Evolutionary conservation across 2,329 filamentous ascomycete species (phyloP), one percentile per base, ranked within the genome.

Genomic region (Purpureocillium lavendulum): DNA sequence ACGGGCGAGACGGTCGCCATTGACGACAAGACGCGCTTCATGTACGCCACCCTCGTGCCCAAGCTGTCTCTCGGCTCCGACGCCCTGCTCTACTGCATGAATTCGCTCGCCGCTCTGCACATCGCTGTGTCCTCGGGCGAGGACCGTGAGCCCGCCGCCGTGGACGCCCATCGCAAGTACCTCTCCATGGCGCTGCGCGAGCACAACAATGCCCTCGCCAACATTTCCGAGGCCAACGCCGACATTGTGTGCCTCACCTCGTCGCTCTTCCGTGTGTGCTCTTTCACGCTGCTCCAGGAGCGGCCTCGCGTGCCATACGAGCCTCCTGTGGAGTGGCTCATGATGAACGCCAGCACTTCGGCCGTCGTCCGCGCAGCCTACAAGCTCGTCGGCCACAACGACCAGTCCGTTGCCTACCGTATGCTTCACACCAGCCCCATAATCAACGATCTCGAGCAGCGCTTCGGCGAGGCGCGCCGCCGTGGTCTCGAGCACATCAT

Each of bases 321-420:
- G 11, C 47, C 47, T 18, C 47, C 45, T 4, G 36, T 46, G 1
- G 47, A 49, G 17, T 49, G 47, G 47, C 32, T 49, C 12, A 38
- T 46, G 37, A 48, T 45, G 28, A 48, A 44, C 9, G 45, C 43
- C 12, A 48, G 43, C 34, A 42, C 44, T 7, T 33, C 34, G 31
- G 44, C 39, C 8, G 33, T 49, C 11, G 35, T 45, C 10, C 14
- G 12, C 18, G 38, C 42, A 11, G 40, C 47, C 4, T 38, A 33
- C 30, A 30, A 32, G 30, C 35, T 46, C 4, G 34, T 44, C 7
- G 14, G 32, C 11, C 40, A 36, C 14, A 32, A 43, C 30, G 30
- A 34, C 3, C 37, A 39, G 18, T 42, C 43, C 13, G 33, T 41
- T 10, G 31, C 41, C 11, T 35, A 34, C 10, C 18, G 18, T 8